These are phyloP conservation scores for Aspergillus viridinutans DNA, from an alignment of 2,329 filamentous ascomycete genomes.

Conservation along the genomic window DNA sequence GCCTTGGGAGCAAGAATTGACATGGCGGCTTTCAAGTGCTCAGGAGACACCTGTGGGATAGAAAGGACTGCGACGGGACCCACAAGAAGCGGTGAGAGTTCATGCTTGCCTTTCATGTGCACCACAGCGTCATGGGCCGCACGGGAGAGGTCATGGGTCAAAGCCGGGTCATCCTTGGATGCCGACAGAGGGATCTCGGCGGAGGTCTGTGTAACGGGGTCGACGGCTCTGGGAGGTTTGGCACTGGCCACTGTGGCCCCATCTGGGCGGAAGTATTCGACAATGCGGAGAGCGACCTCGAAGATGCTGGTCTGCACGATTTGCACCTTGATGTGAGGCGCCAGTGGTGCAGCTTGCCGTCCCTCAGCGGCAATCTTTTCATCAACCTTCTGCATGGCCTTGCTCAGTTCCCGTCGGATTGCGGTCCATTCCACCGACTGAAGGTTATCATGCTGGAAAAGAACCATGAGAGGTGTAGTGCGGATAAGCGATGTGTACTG, in stretches of 20 bases:
- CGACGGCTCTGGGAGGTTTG: slow-evolving; percentile 20
- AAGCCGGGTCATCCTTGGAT: slow-evolving; percentile 35
- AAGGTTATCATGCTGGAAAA: slow-evolving; percentile 80
- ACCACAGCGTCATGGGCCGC: slow-evolving; percentile 50
- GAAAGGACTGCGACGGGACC: slow-evolving; percentile 77
- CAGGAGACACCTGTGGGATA: slow-evolving; percentile 77
- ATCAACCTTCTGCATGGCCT: slow-evolving; percentile 61
- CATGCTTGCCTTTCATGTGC: slow-evolving; percentile 51
- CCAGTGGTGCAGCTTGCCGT: slow-evolving; percentile 43
- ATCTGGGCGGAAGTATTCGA: slow-evolving; percentile 72
- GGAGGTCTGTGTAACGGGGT: slow-evolving; percentile 30
- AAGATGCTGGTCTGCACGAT: slow-evolving; percentile 89
- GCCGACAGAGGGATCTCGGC: slow-evolving; percentile 25
- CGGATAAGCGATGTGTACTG: slow-evolving; percentile 85
- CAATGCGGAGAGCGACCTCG: slow-evolving; percentile 74
- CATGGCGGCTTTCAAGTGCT: slow-evolving; percentile 76
- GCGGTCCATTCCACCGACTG: slow-evolving; percentile 70
- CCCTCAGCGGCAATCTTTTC: slow-evolving; percentile 59
- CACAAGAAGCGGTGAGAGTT: slow-evolving; percentile 70
- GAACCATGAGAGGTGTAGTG: slow-evolving; percentile 75
- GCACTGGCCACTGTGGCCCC: slow-evolving; percentile 17
- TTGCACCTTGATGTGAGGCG: slow-evolving; percentile 67
- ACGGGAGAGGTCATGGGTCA: slow-evolving; percentile 58
- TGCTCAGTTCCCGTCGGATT: slow-evolving; percentile 64
- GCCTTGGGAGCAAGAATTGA: slow-evolving; percentile 70